Conservation (phyloP, 2,329 filamentous ascomycete species). For the Xylariaceae sp. region DNA sequence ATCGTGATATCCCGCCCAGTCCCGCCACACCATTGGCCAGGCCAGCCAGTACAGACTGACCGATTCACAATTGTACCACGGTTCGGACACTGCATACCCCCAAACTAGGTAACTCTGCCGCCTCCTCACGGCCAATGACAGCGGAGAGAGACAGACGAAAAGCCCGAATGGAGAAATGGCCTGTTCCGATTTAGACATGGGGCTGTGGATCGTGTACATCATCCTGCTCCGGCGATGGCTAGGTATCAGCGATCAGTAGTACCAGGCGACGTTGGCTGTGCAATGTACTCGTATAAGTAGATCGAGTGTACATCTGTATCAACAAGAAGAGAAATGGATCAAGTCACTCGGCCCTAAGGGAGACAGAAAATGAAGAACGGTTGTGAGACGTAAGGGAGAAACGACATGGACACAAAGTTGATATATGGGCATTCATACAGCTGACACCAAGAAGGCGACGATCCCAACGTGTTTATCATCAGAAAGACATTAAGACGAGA, state of each 20-base stretch:
- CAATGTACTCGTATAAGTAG: too few species aligned
- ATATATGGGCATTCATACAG: neutral
- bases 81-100: neutral
- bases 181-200: neutral
- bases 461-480: neutral
- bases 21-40: constrained; percentile 4
- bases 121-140: neutral
- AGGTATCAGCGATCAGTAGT: neutral
- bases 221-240: neutral
- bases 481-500: neutral
- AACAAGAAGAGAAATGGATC: too few species aligned
- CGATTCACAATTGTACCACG: neutral
- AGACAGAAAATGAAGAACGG: neutral
- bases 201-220: neutral
- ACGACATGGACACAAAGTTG: neutral
- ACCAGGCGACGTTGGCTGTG: neutral
- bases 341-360: neutral
- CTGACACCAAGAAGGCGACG: neutral
- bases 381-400: neutral
- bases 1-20: neutral
- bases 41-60: neutral
- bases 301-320: too few species aligned
- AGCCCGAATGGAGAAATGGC: neutral
- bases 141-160: neutral
- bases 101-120: neutral